Evolutionary conservation across 805 yeast species (phyloP).

Genomic region (Nakazawaea ishiwadae): DNA sequence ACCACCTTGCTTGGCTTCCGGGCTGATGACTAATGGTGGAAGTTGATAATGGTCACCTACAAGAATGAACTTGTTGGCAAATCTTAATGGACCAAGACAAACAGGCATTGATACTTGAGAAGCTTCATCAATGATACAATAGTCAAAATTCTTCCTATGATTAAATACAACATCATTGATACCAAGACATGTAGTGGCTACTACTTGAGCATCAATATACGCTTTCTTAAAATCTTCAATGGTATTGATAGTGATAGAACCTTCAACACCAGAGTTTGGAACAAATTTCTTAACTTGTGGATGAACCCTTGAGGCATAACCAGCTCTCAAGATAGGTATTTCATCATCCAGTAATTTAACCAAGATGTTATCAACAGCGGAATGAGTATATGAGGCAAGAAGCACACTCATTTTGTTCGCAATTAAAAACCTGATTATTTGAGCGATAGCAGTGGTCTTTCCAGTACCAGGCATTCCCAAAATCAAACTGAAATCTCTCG

Average conservation of each 20-base stretch:
- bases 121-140: constrained; percentile 94
- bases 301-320: constrained; percentile 56
- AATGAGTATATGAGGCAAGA: constrained; percentile 84
- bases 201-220: constrained; percentile 59
- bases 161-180: constrained; percentile 58
- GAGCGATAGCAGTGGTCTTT: constrained; percentile 85
- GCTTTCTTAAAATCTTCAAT: constrained; percentile 41
- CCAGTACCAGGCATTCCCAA: constrained; percentile 99
- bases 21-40: constrained; percentile 78
- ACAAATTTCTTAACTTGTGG: constrained; percentile 51
- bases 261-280: constrained; percentile 33
- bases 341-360: constrained; percentile 55
- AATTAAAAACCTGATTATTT: constrained; percentile 59
- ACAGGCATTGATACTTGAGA: constrained; percentile 92
- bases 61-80: constrained; percentile 72
- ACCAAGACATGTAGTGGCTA: constrained; percentile 87
- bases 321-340: constrained; percentile 61
- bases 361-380: constrained; percentile 92
- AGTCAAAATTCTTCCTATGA: constrained; percentile 63
- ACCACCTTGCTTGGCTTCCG: constrained; percentile 60
- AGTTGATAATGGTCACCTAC: constrained; percentile 97
- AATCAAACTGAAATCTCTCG: constrained; percentile 74
- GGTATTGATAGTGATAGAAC: constrained; percentile 25
- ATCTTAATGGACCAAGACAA: constrained; percentile 81
- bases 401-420: constrained; percentile 61